Conservation (phyloP, 768 basidiomycete genomes). For the Nidularia pulvinata region DNA sequence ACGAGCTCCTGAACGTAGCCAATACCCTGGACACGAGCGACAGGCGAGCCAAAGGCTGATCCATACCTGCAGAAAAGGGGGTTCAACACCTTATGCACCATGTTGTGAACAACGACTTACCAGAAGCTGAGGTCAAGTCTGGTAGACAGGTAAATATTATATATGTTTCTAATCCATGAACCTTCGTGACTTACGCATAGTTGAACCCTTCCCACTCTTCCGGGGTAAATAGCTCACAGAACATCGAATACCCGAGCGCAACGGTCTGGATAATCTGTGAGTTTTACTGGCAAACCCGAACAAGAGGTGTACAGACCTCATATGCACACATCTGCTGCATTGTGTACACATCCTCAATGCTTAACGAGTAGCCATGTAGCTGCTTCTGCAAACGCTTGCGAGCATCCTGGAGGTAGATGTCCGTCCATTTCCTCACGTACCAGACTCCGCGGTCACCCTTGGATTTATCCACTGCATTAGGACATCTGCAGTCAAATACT, state of each 20-base stretch:
- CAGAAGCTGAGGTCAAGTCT: conserved; percentile 72
- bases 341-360: conserved; percentile 67
- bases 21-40: conserved; percentile 74
- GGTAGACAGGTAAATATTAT: neutral
- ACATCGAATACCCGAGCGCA: conserved; percentile 87
- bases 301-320: conserved; percentile 48
- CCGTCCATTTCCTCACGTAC: conserved; percentile 68
- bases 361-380: conserved; percentile 61
- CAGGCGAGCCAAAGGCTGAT: conserved; percentile 81
- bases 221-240: conserved; percentile 88
- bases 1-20: conserved; percentile 86
- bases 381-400: conserved; percentile 55
- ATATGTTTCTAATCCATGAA: neutral
- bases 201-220: conserved; percentile 95
- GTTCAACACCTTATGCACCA: neutral
- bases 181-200: conserved; percentile 59
- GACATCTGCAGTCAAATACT: conserved; percentile 40
- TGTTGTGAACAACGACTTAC: conserved; percentile 19
- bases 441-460: conserved; percentile 58
- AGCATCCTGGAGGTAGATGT: conserved; percentile 71
- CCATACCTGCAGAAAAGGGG: conserved; percentile 45
- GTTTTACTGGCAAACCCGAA: neutral
- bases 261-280: conserved; percentile 59
- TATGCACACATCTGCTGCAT: conserved; percentile 88
- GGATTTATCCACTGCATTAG: conserved; percentile 46